Evolutionary conservation across 257 asterid species (phyloP).

Genomic region (Linaria vulgaris): DNA sequence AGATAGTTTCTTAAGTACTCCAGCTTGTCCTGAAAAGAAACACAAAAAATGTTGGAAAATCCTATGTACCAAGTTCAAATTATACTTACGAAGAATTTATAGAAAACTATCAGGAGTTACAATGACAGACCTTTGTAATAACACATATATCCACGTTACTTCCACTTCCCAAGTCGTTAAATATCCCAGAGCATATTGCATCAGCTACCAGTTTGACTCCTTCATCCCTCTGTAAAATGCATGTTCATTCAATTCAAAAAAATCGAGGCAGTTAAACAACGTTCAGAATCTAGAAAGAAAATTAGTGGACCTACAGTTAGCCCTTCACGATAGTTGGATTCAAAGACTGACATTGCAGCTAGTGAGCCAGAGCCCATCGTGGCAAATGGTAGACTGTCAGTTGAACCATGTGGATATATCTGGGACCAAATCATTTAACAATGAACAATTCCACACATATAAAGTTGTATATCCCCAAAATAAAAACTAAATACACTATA

Average conservation of each 20-base stretch:
- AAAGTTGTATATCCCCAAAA: not conserved
- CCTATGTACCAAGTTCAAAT: constrained; percentile 3
- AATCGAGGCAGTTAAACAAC: constrained; percentile 11
- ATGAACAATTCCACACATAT: constrained; percentile 10
- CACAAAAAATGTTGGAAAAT: not conserved
- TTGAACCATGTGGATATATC: constrained; percentile 99
- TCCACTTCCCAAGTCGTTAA: constrained; percentile 97
- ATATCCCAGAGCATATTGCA: constrained; percentile 90
- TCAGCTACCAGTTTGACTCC: constrained; percentile 80
- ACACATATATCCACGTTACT: constrained; percentile 94
- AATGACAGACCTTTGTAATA: constrained; percentile 63
- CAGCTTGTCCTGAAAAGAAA: constrained; percentile 55
- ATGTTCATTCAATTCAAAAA: constrained; percentile 17
- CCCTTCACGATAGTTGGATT: constrained; percentile 81
- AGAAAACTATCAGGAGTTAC: constrained; percentile 9
- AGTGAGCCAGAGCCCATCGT: constrained; percentile 99
- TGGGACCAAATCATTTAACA: constrained; percentile 29
- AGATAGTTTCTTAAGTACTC: constrained; percentile 77
- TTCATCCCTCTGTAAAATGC: constrained; percentile 68
- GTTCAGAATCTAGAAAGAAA: constrained; percentile 16
- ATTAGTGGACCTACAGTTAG: constrained; percentile 59
- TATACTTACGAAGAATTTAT: not conserved
- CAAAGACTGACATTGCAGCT: constrained; percentile 95
- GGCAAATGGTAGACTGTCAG: constrained; percentile 93
- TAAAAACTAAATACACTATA: not conserved